Percentiles rank a stretch among this genome's conserved stretches.
phyloP scores from a whole-genome alignment of 306 rosid species.

The Trifolium dubium region DNA sequence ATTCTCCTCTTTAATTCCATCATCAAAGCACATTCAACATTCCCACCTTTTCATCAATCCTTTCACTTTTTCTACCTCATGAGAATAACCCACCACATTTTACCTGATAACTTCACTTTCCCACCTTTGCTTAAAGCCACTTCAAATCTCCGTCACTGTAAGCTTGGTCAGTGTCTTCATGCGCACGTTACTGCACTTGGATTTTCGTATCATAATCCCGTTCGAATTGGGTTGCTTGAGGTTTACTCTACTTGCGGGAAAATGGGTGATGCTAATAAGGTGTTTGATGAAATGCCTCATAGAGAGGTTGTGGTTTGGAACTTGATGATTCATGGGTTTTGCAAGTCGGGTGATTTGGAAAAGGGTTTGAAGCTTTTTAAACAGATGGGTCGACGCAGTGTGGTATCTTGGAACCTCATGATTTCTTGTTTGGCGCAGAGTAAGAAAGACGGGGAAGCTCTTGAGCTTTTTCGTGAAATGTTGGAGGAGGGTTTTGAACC shows the following conservation, averaged over 20 bases:
- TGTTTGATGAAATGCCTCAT: constrained; percentile 67
- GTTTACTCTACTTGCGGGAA: constrained; percentile 51
- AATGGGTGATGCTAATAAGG: constrained; percentile 60
- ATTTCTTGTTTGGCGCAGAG: constrained; percentile 61
- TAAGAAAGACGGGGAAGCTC: constrained; percentile 56
- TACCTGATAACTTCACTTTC: constrained; percentile 66
- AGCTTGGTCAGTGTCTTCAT: constrained; percentile 58
- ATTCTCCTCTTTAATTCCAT: constrained; percentile 74
- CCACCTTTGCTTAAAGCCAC: constrained; percentile 68
- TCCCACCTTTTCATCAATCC: constrained; percentile 58
- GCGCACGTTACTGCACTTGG: constrained; percentile 50
- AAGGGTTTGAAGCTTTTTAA: constrained; percentile 59
- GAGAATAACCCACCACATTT: constrained; percentile 47
- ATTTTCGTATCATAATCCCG: constrained; percentile 48
- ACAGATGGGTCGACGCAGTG: constrained; percentile 61
- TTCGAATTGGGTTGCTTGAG: constrained; percentile 63
- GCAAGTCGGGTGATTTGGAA: constrained; percentile 58
- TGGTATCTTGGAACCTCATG: constrained; percentile 81
- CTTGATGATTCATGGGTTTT: constrained; percentile 76
- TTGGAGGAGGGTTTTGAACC: constrained; percentile 58
- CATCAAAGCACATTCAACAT: constrained; percentile 71
- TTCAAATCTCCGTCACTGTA: constrained; percentile 52
- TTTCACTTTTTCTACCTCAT: constrained; percentile 55
- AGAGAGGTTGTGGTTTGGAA: constrained; percentile 72
- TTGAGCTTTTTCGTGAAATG: constrained; percentile 68